phyloP scores from a whole-genome alignment of 257 asterid species.

The Asclepias syriaca region DNA sequence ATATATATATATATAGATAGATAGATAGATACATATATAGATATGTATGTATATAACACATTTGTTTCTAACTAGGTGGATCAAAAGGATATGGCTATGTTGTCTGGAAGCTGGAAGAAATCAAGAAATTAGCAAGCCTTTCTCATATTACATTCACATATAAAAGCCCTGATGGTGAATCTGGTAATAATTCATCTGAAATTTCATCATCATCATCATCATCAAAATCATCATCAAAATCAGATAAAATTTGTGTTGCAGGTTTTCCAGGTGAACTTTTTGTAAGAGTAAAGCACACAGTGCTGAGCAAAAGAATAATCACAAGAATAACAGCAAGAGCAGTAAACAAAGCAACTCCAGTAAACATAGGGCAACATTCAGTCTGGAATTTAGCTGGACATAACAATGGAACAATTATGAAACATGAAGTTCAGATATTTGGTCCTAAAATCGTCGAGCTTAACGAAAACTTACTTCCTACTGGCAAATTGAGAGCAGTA shows the following conservation, averaged over 20 bases:
- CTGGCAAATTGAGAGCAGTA: constrained; percentile 11
- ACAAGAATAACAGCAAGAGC: constrained; percentile 22
- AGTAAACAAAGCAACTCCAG: constrained; percentile 27
- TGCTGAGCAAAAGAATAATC: constrained; percentile 1
- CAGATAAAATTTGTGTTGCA: neutral
- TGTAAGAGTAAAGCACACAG: constrained; percentile 16
- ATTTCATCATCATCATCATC: neutral
- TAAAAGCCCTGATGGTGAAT: constrained; percentile 25
- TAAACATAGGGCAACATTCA: constrained; percentile 24
- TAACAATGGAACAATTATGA: constrained; percentile 13
- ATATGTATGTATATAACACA: too few relatives aligned
- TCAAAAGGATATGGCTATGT: constrained; percentile 20
- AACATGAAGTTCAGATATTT: constrained; percentile 19
- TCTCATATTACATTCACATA: constrained; percentile 20
- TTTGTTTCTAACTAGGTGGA: constrained; percentile 7
- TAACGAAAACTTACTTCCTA: constrained; percentile 12
- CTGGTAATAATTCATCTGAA: constrained; percentile 17
- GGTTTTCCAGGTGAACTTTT: constrained; percentile 28
- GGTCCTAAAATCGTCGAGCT: constrained; percentile 2
- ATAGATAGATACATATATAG: too few relatives aligned
- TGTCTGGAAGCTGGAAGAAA: constrained; percentile 19
- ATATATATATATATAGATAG: too few relatives aligned
- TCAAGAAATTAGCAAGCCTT: neutral
- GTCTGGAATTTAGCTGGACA: constrained; percentile 27
- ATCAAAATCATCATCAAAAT: too few relatives aligned